A percentile compares a stretch with the other conserved stretches of the same genome.
These are phyloP conservation scores for Quercus tomentella DNA, from an alignment of 331 rosid species.

Conservation along the genomic window DNA sequence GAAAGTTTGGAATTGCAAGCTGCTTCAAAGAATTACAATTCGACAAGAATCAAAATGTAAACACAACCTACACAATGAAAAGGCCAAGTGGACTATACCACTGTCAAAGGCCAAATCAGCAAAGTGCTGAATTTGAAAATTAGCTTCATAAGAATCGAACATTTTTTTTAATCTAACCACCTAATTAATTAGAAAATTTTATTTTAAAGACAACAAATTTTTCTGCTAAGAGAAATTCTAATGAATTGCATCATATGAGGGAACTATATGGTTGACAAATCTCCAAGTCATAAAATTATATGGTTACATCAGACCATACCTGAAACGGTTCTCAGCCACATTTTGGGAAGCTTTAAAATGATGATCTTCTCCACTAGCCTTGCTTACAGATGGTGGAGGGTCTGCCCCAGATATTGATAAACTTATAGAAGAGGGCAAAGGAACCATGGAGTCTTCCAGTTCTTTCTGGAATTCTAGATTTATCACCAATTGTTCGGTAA, in stretches of 20 bases:
- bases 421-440: conserved; percentile 61
- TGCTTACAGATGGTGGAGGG: conserved; percentile 19
- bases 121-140: not conserved
- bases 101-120: not conserved
- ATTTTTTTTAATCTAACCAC: not conserved
- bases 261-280: not conserved
- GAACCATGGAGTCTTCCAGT: conserved; percentile 27
- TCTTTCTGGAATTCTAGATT: conserved; percentile 57
- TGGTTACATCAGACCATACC: conserved; percentile 46
- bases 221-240: not conserved
- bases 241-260: not conserved
- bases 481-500: conserved; percentile 55
- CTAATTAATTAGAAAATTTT: not conserved
- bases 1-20: no score
- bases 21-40: no score
- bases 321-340: conserved; percentile 78
- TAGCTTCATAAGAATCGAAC: not conserved
- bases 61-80: not conserved
- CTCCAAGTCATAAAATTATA: not conserved
- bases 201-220: not conserved
- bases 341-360: conserved; percentile 33
- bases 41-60: not conserved
- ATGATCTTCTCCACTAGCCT: conserved; percentile 34
- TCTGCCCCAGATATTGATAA: conserved; percentile 54
- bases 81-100: not conserved